phyloP scores from a whole-genome alignment of 306 rosid species.

The Cucurbita ficifolia region DNA sequence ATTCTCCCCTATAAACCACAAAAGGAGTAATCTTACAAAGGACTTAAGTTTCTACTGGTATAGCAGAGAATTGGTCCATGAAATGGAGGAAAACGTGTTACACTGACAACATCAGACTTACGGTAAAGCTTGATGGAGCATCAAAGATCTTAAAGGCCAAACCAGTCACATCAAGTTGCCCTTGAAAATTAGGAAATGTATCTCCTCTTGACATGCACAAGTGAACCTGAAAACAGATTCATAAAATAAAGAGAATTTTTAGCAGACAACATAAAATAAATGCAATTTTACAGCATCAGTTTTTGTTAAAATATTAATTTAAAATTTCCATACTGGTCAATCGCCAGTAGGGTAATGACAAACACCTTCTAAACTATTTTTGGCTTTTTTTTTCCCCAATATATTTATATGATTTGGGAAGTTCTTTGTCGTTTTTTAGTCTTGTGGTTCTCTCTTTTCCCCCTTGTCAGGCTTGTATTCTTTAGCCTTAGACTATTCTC shows the following conservation, averaged over 20 bases:
- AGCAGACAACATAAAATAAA: neutral
- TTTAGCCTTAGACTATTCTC: neutral
- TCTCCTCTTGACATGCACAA: slow-evolving; percentile 83
- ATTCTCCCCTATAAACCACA: neutral
- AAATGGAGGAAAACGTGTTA: neutral
- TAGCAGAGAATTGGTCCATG: neutral
- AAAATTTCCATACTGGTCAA: neutral
- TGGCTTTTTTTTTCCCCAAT: neutral
- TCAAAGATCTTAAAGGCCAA: slow-evolving; percentile 61
- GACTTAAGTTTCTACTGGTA: neutral
- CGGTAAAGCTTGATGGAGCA: slow-evolving; percentile 81
- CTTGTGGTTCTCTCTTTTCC: neutral
- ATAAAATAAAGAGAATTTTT: neutral
- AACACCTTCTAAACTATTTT: neutral
- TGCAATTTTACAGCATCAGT: neutral
- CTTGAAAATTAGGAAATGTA: slow-evolving; percentile 74
- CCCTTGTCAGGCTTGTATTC: neutral
- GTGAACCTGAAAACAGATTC: slow-evolving; percentile 50
- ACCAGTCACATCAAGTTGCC: slow-evolving; percentile 76
- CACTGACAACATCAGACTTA: slow-evolving; percentile 22
- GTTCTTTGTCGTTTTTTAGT: neutral
- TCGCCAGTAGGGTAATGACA: neutral
- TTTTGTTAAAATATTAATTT: neutral
- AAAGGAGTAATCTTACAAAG: neutral
- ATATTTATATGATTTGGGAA: neutral